Evolutionary conservation across 768 basidiomycete species (phyloP).

Genomic region (Panaeolus cyanescens): DNA sequence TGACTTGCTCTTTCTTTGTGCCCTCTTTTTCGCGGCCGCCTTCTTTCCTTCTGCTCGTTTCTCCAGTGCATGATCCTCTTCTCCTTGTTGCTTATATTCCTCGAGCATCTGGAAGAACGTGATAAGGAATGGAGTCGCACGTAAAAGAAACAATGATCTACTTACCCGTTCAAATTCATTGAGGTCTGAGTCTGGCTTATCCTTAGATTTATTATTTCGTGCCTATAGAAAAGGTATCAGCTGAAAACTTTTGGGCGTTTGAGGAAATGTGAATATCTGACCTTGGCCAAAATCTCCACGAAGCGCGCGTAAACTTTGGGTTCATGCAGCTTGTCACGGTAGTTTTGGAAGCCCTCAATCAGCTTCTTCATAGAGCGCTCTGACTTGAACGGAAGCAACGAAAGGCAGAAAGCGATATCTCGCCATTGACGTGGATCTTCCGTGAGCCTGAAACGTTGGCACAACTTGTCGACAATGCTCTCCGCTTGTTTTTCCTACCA

Average conservation of each 20-base stretch:
- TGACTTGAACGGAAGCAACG: constrained; percentile 94
- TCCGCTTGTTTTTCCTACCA: constrained; percentile 96
- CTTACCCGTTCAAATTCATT: constrained; percentile 90
- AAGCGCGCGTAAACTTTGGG: constrained; percentile 78
- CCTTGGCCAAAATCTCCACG: constrained; percentile 90
- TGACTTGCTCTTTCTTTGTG: constrained; percentile 48
- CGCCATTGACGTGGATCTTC: constrained; percentile 95
- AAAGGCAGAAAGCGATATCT: constrained; percentile 95
- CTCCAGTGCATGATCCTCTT: constrained; percentile 90
- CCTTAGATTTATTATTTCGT: constrained; percentile 86
- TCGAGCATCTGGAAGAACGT: constrained; percentile 67
- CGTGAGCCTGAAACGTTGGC: constrained; percentile 89
- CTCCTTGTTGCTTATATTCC: constrained; percentile 80
- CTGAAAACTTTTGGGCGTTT: not conserved
- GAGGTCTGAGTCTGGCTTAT: constrained; percentile 90
- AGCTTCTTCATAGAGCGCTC: constrained; percentile 96
- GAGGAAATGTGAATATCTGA: constrained; percentile 24
- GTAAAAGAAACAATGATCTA: too few species aligned
- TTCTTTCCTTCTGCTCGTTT: constrained; percentile 85
- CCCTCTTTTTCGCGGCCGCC: constrained; percentile 73
- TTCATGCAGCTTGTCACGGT: constrained; percentile 96
- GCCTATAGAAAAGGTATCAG: constrained; percentile 46
- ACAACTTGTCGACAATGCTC: constrained; percentile 95
- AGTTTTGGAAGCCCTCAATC: constrained; percentile 88
- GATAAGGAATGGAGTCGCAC: constrained; percentile 5